Conservation (phyloP, 495 filamentous ascomycete genomes). For the Tirmania nivea region DNA sequence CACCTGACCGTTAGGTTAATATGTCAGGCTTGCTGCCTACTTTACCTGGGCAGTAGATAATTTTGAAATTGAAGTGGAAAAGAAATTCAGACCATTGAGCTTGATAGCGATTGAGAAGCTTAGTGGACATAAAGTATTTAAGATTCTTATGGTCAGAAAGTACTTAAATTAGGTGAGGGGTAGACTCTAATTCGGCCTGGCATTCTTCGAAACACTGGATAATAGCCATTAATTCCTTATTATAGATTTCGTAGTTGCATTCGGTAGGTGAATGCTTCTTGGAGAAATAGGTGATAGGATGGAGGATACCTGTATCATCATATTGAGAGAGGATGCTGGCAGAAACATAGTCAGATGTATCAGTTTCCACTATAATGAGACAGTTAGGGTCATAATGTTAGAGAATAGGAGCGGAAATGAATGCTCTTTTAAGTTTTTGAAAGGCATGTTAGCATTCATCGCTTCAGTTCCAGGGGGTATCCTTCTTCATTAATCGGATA, state of each 20-base stretch:
- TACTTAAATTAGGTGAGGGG: slow-evolving; percentile 1
- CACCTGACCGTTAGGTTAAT: not conserved
- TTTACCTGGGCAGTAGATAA: slow-evolving; percentile 1
- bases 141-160: slow-evolving; percentile 14
- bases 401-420: not conserved
- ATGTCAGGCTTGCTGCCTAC: too few relatives aligned
- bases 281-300: too few relatives aligned
- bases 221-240: slow-evolving; percentile 2
- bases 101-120: not conserved
- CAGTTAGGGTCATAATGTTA: not conserved
- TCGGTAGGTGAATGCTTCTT: too few relatives aligned
- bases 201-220: slow-evolving; percentile 14
- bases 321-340: not conserved
- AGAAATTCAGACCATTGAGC: slow-evolving; percentile 1
- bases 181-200: slow-evolving; percentile 14
- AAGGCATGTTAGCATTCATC: not conserved
- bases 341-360: not conserved
- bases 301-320: too few relatives aligned
- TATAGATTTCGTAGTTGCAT: too few relatives aligned
- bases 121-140: slow-evolving; percentile 11
- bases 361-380: not conserved
- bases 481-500: not conserved
- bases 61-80: slow-evolving; percentile 2
- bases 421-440: not conserved
- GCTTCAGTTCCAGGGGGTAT: not conserved